phyloP scores from a whole-genome alignment of 2,329 filamentous ascomycete species.

The Macrophomina tecta region DNA sequence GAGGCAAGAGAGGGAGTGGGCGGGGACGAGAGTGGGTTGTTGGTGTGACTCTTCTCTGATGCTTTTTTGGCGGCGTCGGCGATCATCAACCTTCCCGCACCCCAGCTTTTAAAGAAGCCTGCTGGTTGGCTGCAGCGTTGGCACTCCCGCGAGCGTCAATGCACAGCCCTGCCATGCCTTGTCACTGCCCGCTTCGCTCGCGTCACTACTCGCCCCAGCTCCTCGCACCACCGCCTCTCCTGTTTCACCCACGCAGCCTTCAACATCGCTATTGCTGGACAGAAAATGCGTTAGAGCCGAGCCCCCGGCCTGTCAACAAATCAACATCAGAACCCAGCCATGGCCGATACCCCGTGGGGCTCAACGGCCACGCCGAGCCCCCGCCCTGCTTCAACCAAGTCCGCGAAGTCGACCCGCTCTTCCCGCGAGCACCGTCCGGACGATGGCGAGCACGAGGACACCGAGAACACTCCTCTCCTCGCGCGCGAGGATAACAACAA shows the following conservation, averaged over 20 bases:
- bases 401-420: constrained; percentile 43
- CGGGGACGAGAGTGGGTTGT: not conserved
- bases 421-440: constrained; percentile 26
- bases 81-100: constrained; percentile 1
- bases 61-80: constrained; percentile 11
- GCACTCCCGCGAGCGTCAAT: constrained; percentile 7
- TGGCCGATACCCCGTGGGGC: constrained; percentile 45
- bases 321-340: constrained; percentile 29
- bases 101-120: not conserved
- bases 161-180: constrained; percentile 3
- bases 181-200: not conserved
- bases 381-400: constrained; percentile 46
- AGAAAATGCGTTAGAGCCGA: constrained; percentile 14
- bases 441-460: constrained; percentile 32
- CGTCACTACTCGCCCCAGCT: constrained; percentile 9
- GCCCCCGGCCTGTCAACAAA: not conserved
- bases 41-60: constrained; percentile 8
- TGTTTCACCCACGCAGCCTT: constrained; percentile 7
- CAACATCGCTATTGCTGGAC: not conserved
- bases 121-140: not conserved
- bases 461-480: constrained; percentile 50
- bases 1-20: not conserved
- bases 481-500: constrained; percentile 37
- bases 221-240: constrained; percentile 1
- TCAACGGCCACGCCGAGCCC: constrained; percentile 45